phyloP scores from a whole-genome alignment of 345 rosid species.

The Gossypioides kirkii region DNA sequence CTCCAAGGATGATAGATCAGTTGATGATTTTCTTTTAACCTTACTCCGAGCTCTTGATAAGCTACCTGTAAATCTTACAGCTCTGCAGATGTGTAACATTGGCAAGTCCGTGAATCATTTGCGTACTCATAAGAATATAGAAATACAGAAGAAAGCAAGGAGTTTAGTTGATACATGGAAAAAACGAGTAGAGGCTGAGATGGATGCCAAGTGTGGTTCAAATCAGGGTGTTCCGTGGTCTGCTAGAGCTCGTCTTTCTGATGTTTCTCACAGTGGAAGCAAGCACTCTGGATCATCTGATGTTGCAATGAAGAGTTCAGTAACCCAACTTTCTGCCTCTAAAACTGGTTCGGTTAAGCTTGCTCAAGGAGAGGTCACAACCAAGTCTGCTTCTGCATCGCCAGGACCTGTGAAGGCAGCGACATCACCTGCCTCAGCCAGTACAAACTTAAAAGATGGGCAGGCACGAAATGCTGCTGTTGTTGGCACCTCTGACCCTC shows the following conservation, averaged over 20 bases:
- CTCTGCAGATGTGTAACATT: slow-evolving; percentile 79
- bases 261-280: slow-evolving; percentile 48
- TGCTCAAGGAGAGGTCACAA: slow-evolving; percentile 41
- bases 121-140: slow-evolving; percentile 68
- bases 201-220: slow-evolving; percentile 73
- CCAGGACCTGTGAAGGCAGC: slow-evolving; percentile 53
- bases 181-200: slow-evolving; percentile 91
- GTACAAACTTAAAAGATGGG: slow-evolving; percentile 47
- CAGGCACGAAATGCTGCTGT: slow-evolving; percentile 35
- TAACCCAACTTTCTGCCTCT: slow-evolving; percentile 49
- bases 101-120: slow-evolving; percentile 91
- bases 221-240: slow-evolving; percentile 62
- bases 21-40: slow-evolving; percentile 68
- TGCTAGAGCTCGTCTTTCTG: slow-evolving; percentile 57
- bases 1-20: slow-evolving; percentile 62
- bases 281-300: slow-evolving; percentile 58
- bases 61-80: slow-evolving; percentile 84
- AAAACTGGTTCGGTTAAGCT: slow-evolving; percentile 53
- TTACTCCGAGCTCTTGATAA: slow-evolving; percentile 87
- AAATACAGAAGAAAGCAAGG: slow-evolving; percentile 87
- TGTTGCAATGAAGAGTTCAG: slow-evolving; percentile 51
- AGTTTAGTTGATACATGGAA: slow-evolving; percentile 94
- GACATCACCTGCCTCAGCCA: slow-evolving; percentile 40
- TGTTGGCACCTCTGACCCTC: slow-evolving; percentile 38
- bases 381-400: slow-evolving; percentile 47